Conservation (phyloP, 169 alveolate genomes). For the Cryptosporidium ryanae region DNA sequence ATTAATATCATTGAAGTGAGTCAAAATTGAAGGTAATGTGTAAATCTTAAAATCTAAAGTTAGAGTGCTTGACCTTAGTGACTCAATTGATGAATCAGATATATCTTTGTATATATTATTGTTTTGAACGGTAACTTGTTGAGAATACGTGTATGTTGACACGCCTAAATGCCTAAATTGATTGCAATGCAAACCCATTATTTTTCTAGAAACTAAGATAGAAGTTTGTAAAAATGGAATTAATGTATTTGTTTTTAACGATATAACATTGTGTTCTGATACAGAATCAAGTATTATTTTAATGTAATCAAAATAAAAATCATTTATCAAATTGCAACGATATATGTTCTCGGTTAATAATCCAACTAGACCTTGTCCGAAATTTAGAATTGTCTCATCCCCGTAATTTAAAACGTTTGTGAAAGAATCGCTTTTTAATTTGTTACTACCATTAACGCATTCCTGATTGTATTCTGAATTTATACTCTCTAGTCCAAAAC, state of each 20-base stretch:
- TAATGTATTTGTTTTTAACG: neutral
- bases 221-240: slow-evolving; percentile 35
- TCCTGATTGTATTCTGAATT: neutral
- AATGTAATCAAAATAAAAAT: slow-evolving; percentile 42
- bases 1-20: slow-evolving; percentile 8
- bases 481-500: slow-evolving; percentile 30
- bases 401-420: slow-evolving; percentile 16
- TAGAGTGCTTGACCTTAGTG: slow-evolving; percentile 1
- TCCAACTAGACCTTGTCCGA: slow-evolving; percentile 16
- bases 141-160: slow-evolving; percentile 35
- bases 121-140: neutral
- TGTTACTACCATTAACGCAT: neutral
- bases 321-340: slow-evolving; percentile 25
- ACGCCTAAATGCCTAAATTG: slow-evolving; percentile 39
- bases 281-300: slow-evolving; percentile 11
- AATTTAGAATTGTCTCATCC: slow-evolving; percentile 19
- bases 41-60: slow-evolving; percentile 15
- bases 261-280: slow-evolving; percentile 22
- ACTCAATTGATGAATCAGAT: slow-evolving; percentile 9
- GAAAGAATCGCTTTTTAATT: too few relatives aligned
- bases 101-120: slow-evolving; percentile 32
- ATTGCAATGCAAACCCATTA: slow-evolving; percentile 16
- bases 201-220: slow-evolving; percentile 8
- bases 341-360: slow-evolving; percentile 43
- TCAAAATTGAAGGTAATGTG: slow-evolving; percentile 29